Base-by-base conservation (phyloP, 345 rosid genomes). In the Ceriops zippeliana region DNA sequence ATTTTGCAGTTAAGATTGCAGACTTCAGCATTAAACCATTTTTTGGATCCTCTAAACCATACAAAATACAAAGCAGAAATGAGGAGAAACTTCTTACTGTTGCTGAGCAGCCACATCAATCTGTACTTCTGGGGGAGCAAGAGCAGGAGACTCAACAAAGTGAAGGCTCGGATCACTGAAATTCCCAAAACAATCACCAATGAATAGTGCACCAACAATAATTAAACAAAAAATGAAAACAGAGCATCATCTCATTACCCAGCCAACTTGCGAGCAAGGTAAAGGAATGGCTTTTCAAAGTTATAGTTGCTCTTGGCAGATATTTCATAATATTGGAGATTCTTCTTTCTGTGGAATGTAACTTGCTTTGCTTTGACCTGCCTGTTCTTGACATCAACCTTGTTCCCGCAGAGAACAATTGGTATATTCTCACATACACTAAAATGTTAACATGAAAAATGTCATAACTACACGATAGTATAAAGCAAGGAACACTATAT, bases 291-390 rank as follows among this genome's bases (percentile, higher is more conserved):
- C 71, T 92, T 90, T 89, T 90, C 98, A 11, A 92, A 90, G 56
- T 90, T 92, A 81, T 90, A 90, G 80, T 92, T 92, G 60, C 96
- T 92, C 87, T 92, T 92, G 9, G 98, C 98, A 1, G 98, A 92
- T 3, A 92, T 92, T 71, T 92, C 96, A 51, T 92, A 92, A 81
- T 92, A 92, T 67, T 88, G 96, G 1, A 92, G 84, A 72, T 90
- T 90, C 86, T 90, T 92, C 90, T 92, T 88, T 86, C 96, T 84
- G 87, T 90, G 96, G 86, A 88, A 90, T 0, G 96, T 92, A 1
- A 90, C 96, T 71, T 90, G 93, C 75, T 92, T 90, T 2, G 97
- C 96, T 85, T 92, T 90, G 8, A 92, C 97, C 68, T 89, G 98
- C 90, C 98, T 89, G 74, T 89, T 92, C 89, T 87, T 92, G 52